Conservation (phyloP, 441 rosid genomes). For the Bruguiera hainesii region DNA sequence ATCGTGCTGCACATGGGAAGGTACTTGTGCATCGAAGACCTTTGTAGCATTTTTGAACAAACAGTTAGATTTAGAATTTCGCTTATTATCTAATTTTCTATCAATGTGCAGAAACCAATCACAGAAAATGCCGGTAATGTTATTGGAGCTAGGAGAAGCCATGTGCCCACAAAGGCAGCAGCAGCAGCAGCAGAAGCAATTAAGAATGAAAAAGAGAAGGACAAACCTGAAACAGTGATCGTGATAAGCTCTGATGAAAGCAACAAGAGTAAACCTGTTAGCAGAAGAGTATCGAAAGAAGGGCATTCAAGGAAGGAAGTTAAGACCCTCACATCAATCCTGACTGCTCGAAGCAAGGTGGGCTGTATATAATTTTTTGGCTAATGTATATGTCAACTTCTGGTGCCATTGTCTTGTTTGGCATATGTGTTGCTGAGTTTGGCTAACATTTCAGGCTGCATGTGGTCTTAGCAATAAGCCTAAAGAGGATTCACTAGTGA, state of each 20-base stretch:
- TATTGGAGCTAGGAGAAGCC: slow-evolving; percentile 14
- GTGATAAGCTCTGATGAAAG: slow-evolving; percentile 55
- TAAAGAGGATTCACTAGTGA: slow-evolving; percentile 25
- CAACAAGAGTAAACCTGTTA: slow-evolving; percentile 24
- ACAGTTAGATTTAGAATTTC: background rate
- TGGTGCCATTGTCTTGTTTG: background rate
- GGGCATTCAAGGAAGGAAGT: slow-evolving; percentile 40
- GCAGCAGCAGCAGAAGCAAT: slow-evolving; percentile 23
- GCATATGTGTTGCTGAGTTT: background rate
- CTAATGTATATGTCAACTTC: background rate
- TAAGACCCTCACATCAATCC: slow-evolving; percentile 55
- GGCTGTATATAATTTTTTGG: background rate
- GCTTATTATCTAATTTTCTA: background rate
- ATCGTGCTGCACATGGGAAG: slow-evolving; percentile 45
- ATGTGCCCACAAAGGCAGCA: slow-evolving; percentile 22
- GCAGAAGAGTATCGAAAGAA: slow-evolving; percentile 23
- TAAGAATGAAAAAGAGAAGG: slow-evolving; percentile 40
- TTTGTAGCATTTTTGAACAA: background rate
- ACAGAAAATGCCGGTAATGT: slow-evolving; percentile 14
- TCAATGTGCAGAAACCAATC: slow-evolving; percentile 31
- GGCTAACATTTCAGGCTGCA: slow-evolving; percentile 48
- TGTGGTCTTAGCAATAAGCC: slow-evolving; percentile 40
- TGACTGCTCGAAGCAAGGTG: slow-evolving; percentile 88
- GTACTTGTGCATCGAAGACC: slow-evolving; percentile 18
- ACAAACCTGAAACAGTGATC: slow-evolving; percentile 40